phyloP scores from a whole-genome alignment of 106 monocot species.

The Alisma plantagoaquatica region DNA sequence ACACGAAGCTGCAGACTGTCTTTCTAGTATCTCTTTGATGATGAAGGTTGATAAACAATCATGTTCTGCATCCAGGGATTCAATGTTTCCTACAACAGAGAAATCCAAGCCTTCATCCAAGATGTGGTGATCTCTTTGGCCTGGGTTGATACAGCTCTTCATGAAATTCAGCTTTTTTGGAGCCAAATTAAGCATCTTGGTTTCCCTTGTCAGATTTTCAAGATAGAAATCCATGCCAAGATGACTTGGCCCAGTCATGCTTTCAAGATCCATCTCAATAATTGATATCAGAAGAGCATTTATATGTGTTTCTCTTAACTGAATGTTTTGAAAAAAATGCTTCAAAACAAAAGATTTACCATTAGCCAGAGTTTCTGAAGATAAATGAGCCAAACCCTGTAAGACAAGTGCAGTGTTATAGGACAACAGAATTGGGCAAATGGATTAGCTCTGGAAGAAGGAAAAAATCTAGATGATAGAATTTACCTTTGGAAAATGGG shows the following conservation, averaged over 20 bases:
- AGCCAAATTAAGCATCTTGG: conserved; percentile 28
- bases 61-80: conserved; percentile 6
- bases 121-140: neutral
- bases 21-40: conserved; percentile 39
- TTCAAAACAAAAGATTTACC: conserved; percentile 51
- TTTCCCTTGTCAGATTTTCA: conserved; percentile 27
- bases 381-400: conserved; percentile 58
- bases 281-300: conserved; percentile 33
- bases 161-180: neutral
- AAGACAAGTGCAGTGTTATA: neutral
- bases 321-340: conserved; percentile 38
- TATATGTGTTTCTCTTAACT: conserved; percentile 30
- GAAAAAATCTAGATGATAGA: neutral
- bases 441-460: neutral
- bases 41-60: conserved; percentile 31
- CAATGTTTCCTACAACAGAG: neutral
- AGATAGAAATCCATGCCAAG: conserved; percentile 17
- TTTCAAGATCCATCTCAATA: conserved; percentile 51
- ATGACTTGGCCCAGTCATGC: conserved; percentile 11
- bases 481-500: conserved; percentile 53
- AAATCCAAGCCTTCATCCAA: neutral
- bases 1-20: conserved; percentile 31
- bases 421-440: neutral
- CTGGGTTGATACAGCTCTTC: neutral
- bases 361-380: conserved; percentile 39